A percentile compares a stretch with the other conserved stretches of the same genome.
These are phyloP conservation scores for Penicillium robsamsonii DNA, from an alignment of 495 filamentous ascomycete genomes.

Conservation along the genomic window DNA sequence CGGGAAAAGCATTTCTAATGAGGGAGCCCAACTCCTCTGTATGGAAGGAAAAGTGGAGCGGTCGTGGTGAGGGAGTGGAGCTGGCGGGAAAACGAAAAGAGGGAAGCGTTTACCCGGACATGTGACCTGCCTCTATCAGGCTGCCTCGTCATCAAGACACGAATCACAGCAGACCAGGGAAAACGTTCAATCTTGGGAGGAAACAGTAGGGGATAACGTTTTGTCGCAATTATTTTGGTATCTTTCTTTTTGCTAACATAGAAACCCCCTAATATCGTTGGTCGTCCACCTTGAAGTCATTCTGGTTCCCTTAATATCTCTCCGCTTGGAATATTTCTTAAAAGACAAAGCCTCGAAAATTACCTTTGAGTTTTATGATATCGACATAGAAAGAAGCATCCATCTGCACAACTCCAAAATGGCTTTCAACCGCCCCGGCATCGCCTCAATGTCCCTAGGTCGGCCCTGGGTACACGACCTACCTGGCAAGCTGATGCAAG, in stretches of 20 bases:
- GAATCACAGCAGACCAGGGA: conserved; percentile 10
- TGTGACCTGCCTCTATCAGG: conserved; percentile 3
- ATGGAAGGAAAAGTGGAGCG: not conserved
- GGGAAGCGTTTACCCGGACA: conserved; percentile 18
- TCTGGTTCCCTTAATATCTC: not conserved
- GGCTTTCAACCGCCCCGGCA: conserved; percentile 47
- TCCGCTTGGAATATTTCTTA: not conserved
- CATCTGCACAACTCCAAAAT: conserved; percentile 21
- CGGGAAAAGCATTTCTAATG: not conserved
- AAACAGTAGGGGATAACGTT: conserved; percentile 21
- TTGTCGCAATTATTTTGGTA: conserved; percentile 9
- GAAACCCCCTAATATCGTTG: not conserved
- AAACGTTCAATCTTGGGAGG: conserved; percentile 3
- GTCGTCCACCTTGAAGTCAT: not conserved
- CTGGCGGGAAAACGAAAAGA: conserved; percentile 16
- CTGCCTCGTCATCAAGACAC: not conserved
- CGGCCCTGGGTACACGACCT: conserved; percentile 65
- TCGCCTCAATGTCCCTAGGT: conserved; percentile 73
- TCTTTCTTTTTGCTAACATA: not conserved
- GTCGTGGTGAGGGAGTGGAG: not conserved
- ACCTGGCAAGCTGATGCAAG: conserved; percentile 62
- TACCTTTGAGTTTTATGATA: not conserved
- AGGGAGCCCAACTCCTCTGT: not conserved
- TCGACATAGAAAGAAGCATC: not conserved
- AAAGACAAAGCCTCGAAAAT: not conserved